A percentile compares a stretch with the other conserved stretches of the same genome.
Evolutionary conservation across 2,329 filamentous ascomycete species (phyloP).

Genomic region (Cladosporium sp.): DNA sequence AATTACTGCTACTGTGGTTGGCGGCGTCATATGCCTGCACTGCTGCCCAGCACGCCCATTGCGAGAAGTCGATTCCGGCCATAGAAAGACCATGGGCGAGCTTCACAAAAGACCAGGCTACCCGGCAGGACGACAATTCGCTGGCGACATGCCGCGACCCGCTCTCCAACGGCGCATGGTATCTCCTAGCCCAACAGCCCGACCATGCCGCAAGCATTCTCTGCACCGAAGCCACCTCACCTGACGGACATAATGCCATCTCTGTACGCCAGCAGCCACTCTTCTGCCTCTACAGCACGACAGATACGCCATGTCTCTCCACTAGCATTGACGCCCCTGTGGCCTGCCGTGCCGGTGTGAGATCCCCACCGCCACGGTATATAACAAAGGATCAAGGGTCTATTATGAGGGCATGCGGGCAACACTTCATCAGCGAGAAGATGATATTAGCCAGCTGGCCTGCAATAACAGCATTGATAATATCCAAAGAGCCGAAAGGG

Average conservation of each 20-base stretch:
- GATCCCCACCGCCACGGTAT: not conserved
- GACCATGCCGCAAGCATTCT: not conserved
- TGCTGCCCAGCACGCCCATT: not conserved
- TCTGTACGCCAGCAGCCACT: no score
- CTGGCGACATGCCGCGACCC: not conserved
- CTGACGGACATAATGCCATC: not conserved
- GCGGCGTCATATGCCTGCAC: not conserved
- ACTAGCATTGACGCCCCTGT: not conserved
- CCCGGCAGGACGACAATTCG: not conserved
- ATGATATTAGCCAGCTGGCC: not conserved
- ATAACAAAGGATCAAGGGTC: not conserved
- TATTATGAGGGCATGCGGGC: not conserved
- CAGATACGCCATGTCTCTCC: not conserved
- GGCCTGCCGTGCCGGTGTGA: not conserved
- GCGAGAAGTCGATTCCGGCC: not conserved
- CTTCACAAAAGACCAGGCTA: not conserved
- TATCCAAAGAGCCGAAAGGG: not conserved
- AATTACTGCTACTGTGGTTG: not conserved
- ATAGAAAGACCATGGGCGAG: not conserved
- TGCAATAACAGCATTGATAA: not conserved
- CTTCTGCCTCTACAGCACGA: no score
- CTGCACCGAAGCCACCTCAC: not conserved
- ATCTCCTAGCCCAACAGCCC: slow-evolving; percentile 6
- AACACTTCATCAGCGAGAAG: not conserved
- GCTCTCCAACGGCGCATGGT: not conserved